Evolutionary conservation across 2,329 filamentous ascomycete genomes (phyloP), one percentile per base, ranked within the genome.

Genomic region (Neoascochyta sp.): DNA sequence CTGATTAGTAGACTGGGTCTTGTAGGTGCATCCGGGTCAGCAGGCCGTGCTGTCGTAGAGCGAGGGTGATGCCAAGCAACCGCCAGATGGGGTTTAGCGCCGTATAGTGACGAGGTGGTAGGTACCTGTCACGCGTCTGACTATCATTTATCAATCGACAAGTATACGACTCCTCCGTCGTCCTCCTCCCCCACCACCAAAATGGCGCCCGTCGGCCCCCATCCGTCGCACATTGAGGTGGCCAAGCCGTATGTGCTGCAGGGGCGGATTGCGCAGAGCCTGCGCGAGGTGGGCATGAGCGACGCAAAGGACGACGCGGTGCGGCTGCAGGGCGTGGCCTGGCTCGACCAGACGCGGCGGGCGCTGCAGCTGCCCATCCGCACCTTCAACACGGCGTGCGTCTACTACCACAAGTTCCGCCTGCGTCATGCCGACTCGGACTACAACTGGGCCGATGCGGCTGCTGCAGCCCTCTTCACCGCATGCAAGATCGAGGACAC

Each of bases 401-500:
- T 85, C 10, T 95, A 95, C 61, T 98, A 89, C 58, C 90, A 96
- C 70, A 88, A 88, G 48, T 95, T 95, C 60, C 81, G 90, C 17
- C 74, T 96, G 29, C 78, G 83, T 24, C 88, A 94, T 54, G 76
- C 81, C n/a, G 86, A 89, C 47, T 79, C 72, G 44, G 88, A 94
- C 53, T 95, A 94, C 63, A 85, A 84, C 60, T 88, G 81, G 57
- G 64, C 71, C 68, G 90, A 96, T 58, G 89, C 87, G 2, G 87
- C 90, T 0, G 78, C 92, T 5, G 87, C 92, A 1, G 83, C 87
- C 14, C 70, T 98, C 7, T 90, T 96, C 54, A 85, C 89, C 3
- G 89, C 89, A 3, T 96, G 90, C 71, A 98, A 98, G 68, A 88
- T 93, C 24, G 92, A 98, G 64, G 92, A 98, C 62, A 98, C 92